Evolutionary conservation across 306 rosid species (phyloP).

Genomic region (Benincasa hispida): DNA sequence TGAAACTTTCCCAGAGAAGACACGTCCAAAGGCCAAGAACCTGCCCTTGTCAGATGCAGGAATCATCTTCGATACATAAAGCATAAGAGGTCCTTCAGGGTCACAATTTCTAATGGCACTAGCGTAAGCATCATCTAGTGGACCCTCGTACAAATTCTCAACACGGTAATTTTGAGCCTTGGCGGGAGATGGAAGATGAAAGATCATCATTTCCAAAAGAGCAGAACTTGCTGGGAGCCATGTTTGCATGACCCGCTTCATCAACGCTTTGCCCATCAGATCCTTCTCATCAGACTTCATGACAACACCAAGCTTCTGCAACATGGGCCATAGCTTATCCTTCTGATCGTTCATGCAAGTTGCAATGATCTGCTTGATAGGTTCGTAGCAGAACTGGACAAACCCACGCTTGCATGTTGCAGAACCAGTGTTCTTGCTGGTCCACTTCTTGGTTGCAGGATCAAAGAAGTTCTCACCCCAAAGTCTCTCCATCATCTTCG

Average conservation of each 20-base stretch:
- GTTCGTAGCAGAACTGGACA: slow-evolving; percentile 88
- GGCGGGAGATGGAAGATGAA: slow-evolving; percentile 72
- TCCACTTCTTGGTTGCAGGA: slow-evolving; percentile 55
- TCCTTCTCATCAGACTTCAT: slow-evolving; percentile 83
- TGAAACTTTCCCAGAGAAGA: slow-evolving; percentile 66
- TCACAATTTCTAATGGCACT: slow-evolving; percentile 71
- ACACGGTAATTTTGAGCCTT: slow-evolving; percentile 88
- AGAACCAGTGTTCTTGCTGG: slow-evolving; percentile 33
- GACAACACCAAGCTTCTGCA: slow-evolving; percentile 50
- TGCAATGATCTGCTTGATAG: slow-evolving; percentile 69
- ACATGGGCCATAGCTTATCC: slow-evolving; percentile 98
- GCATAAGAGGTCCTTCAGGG: slow-evolving; percentile 93
- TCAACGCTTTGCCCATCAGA: slow-evolving; percentile 63
- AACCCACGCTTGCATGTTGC: slow-evolving; percentile 44
- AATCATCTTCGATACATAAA: slow-evolving; percentile 91
- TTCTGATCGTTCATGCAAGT: slow-evolving; percentile 91
- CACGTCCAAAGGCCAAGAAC: slow-evolving; percentile 89
- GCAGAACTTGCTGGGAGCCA: slow-evolving; percentile 87
- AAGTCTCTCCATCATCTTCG: slow-evolving; percentile 50
- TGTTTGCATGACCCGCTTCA: slow-evolving; percentile 95
- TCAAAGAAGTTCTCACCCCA: slow-evolving; percentile 49
- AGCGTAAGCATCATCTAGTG: slow-evolving; percentile 73
- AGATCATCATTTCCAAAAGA: slow-evolving; percentile 86
- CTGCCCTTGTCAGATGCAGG: slow-evolving; percentile 95
- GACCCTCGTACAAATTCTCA: slow-evolving; percentile 92